phyloP scores from a whole-genome alignment of 2,329 filamentous ascomycete genomes.

The Sporothrix brunneoviolacea region DNA sequence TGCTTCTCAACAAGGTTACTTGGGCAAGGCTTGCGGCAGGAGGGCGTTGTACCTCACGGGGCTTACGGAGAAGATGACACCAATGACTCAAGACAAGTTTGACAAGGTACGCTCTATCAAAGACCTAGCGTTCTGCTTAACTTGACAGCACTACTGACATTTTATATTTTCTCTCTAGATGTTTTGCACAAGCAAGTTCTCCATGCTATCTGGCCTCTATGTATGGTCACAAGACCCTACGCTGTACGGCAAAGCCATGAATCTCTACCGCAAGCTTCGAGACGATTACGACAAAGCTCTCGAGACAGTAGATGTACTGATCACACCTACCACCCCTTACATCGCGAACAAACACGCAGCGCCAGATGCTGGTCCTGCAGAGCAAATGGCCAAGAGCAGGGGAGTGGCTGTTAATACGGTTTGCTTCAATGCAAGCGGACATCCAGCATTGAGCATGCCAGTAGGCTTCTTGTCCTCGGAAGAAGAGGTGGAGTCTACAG shows the following conservation, averaged over 20 bases:
- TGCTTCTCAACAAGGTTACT: too few species aligned
- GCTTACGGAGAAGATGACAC: slow-evolving; percentile 14
- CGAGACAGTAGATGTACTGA: slow-evolving; percentile 30
- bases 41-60: slow-evolving; percentile 14
- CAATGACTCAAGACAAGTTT: slow-evolving; percentile 11
- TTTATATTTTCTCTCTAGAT: too few species aligned
- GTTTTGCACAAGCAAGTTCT: too few species aligned
- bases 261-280: slow-evolving; percentile 31
- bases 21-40: slow-evolving; percentile 6
- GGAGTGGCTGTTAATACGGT: slow-evolving; percentile 17
- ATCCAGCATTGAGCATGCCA: slow-evolving; percentile 16
- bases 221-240: too few species aligned
- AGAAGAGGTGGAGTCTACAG: slow-evolving; percentile 12
- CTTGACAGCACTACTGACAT: too few species aligned
- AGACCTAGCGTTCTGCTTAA: too few species aligned
- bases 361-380: slow-evolving; percentile 11
- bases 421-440: slow-evolving; percentile 15
- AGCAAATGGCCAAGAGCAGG: slow-evolving; percentile 3
- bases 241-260: slow-evolving; percentile 29
- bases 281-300: slow-evolving; percentile 31
- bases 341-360: slow-evolving; percentile 14
- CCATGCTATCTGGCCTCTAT: too few species aligned
- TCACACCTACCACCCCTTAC: slow-evolving; percentile 32
- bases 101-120: too few species aligned
- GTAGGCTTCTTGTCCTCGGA: slow-evolving; percentile 15